A percentile compares a stretch with the other conserved stretches of the same genome.
These are phyloP conservation scores for Berberis vulgaris DNA, from an alignment of 164 flowering plant species.

Conservation along the genomic window DNA sequence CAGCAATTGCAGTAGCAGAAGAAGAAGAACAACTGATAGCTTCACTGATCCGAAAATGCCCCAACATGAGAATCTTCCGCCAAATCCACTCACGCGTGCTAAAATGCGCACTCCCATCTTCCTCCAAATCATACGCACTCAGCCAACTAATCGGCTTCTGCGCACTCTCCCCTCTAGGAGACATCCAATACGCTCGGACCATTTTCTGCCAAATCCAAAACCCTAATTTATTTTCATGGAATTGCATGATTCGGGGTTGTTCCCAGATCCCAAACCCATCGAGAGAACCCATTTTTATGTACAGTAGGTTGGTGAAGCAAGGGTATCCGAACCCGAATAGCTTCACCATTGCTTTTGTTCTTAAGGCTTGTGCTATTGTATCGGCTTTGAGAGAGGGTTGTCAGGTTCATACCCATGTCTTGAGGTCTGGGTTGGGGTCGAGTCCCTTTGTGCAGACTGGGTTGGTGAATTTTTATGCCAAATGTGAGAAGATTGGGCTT, in stretches of 20 bases:
- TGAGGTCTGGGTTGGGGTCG: conserved; percentile 21
- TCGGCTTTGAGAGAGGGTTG: conserved; percentile 30
- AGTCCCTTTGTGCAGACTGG: conserved; percentile 34
- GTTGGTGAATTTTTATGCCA: conserved; percentile 31
- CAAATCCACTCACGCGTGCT: conserved; percentile 36
- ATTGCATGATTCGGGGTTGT: conserved; percentile 36
- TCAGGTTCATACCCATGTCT: conserved; percentile 41
- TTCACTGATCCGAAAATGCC: conserved; percentile 39
- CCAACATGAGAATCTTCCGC: conserved; percentile 30
- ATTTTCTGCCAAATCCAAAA: conserved; percentile 23
- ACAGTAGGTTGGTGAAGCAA: conserved; percentile 19
- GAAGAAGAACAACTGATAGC: conserved; percentile 24
- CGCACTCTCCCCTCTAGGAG: conserved; percentile 28
- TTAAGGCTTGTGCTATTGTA: conserved; percentile 38
- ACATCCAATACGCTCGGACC: conserved; percentile 23
- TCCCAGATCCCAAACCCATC: conserved; percentile 22
- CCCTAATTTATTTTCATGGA: conserved; percentile 30
- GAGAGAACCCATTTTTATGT: conserved; percentile 33
- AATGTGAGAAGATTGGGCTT: conserved; percentile 28
- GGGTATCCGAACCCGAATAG: conserved; percentile 33
- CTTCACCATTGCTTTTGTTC: conserved; percentile 39
- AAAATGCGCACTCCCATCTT: conserved; percentile 16
- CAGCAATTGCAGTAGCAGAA: background rate
- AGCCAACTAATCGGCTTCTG: conserved; percentile 31
- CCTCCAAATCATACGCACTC: conserved; percentile 21